Conservation (phyloP, 331 rosid species). For the Malus hybrid region DNA sequence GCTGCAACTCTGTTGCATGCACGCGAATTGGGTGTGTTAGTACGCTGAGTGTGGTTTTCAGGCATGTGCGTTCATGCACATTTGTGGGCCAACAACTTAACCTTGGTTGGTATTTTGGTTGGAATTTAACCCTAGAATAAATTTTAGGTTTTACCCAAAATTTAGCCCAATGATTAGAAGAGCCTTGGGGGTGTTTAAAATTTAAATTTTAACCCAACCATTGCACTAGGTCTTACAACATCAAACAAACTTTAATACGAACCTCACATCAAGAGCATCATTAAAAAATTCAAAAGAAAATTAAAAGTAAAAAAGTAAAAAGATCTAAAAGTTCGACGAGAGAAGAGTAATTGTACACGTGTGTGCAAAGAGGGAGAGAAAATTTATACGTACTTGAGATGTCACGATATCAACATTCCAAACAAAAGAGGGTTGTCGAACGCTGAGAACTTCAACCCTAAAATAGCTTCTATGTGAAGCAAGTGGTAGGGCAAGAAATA, state of each 20-base stretch:
- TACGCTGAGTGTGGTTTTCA: no score
- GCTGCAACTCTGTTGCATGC: no score
- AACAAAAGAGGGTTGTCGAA: not conserved
- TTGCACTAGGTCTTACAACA: not conserved
- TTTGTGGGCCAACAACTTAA: no score
- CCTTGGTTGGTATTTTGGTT: no score
- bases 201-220: no score
- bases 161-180: no score
- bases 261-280: not conserved
- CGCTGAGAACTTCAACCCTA: not conserved
- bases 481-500: not conserved
- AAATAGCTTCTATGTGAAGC: not conserved
- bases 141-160: no score
- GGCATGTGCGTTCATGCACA: no score
- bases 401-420: not conserved
- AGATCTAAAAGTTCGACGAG: not conserved
- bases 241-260: not conserved
- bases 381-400: not conserved
- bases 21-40: no score
- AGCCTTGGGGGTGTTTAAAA: no score
- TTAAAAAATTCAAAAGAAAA: not conserved
- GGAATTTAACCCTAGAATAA: no score
- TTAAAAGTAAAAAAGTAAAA: not conserved
- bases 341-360: not conserved
- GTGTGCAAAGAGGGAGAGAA: not conserved